Base-by-base conservation (phyloP, 192 early-diverging fungal genomes). In the Coemansia sp. region DNA sequence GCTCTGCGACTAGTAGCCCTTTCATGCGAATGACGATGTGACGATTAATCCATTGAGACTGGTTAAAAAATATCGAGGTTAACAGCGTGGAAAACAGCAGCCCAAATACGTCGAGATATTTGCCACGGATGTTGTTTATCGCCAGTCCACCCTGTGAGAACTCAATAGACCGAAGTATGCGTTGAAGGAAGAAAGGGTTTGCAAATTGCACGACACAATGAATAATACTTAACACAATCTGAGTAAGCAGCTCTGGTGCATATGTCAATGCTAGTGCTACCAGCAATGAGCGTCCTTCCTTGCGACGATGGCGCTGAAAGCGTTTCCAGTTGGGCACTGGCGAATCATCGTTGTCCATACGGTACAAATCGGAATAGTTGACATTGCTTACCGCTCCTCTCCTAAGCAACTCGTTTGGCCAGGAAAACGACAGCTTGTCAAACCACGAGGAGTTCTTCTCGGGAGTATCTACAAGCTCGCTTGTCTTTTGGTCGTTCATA, bases 21-120 rank as follows among this genome's bases (percentile, higher is more conserved):
- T 87, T 85, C 41, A 86, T 48, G 22, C 85, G 87, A 45, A 92
- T 79, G 59, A 85, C 75, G 10, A 89, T 71, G 15, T 81, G 79
- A 9, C 90, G 85, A 25, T 88, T 89, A 57, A 86, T 86, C 67
- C 86, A 89, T 34, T 90, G 75, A 0, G 81, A 70, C 62, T 85
- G 83, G 59, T 87, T 84, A 33, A 74, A 55, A 20, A 70, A 54
- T 3, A 86, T 54, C 34, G 82, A 79, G 11, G 77, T 49, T 20
- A 79, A 57, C 35, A 73, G 25, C 29, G 85, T 83, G 5, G 83
- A 45, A 35, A 87, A 41, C 46, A 90, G 82, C 42, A 92, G 57
- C 22, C 85, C 87, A 41, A 87, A 74, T 0, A 85, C 87, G 46
- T 85, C 87, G 25, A 86, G 57, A 46, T 85, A 92, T 5, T 86